phyloP scores from a whole-genome alignment of 2,329 filamentous ascomycete genomes.

The Aspergillus fumigatus region DNA sequence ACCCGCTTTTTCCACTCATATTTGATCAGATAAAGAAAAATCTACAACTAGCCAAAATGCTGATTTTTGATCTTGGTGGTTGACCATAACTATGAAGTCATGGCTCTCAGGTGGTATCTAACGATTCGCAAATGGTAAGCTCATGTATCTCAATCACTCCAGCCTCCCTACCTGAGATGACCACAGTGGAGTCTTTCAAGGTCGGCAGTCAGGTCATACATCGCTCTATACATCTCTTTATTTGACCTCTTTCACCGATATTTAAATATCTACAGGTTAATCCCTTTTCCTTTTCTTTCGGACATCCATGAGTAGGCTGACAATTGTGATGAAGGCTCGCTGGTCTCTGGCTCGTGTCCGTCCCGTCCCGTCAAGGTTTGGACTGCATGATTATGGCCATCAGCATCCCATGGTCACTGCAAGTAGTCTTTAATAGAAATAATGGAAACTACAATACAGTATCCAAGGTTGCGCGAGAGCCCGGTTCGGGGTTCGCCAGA shows the following conservation, averaged over 20 bases:
- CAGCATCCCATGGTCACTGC: constrained; percentile 25
- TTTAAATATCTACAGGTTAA: background rate
- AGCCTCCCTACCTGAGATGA: background rate
- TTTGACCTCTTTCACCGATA: background rate
- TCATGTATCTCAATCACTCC: background rate
- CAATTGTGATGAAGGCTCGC: background rate
- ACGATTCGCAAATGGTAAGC: background rate
- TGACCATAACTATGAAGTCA: background rate
- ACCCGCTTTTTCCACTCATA: background rate
- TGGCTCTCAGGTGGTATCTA: background rate
- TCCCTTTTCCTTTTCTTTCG: background rate
- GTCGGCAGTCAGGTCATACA: background rate
- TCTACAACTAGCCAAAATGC: background rate
- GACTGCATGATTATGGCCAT: constrained; percentile 21
- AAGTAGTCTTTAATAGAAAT: constrained; percentile 19
- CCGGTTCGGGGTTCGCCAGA: background rate
- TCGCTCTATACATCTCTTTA: too few species aligned
- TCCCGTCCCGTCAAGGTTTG: constrained; percentile 39
- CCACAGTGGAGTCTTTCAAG: background rate
- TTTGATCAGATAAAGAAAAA: background rate
- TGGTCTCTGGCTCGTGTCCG: constrained; percentile 14
- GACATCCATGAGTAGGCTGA: background rate
- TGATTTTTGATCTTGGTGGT: background rate
- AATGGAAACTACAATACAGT: background rate
- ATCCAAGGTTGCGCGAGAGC: background rate